These are phyloP conservation scores for Avena eriantha DNA, from an alignment of 176 grass and related monocot species.

Conservation along the genomic window DNA sequence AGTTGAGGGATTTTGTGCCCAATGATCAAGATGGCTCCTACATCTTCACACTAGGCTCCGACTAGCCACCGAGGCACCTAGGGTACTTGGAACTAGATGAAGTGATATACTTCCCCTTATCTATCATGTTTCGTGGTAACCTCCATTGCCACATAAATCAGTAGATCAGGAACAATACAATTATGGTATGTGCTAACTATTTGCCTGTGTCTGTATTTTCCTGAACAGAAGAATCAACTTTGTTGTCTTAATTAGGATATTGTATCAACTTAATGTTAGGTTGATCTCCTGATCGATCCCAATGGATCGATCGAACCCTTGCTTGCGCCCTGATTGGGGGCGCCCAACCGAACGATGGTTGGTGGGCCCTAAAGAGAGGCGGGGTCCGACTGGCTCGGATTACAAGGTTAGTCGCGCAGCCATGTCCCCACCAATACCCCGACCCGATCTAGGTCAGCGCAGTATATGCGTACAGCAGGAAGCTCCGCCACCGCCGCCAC, in stretches of 20 bases:
- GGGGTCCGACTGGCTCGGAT: no score
- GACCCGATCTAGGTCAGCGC: no score
- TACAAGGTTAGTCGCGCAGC: no score
- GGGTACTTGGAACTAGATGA: background rate
- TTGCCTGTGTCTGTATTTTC: background rate
- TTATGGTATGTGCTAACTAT: background rate
- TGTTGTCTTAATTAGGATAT: background rate
- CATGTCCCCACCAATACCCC: no score
- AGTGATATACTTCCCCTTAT: background rate
- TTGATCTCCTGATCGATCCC: no score
- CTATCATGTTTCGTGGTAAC: background rate
- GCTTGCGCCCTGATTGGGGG: no score
- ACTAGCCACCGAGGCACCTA: background rate
- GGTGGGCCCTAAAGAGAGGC: no score
- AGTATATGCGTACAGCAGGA: no score
- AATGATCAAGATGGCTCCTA: background rate
- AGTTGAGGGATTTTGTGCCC: background rate
- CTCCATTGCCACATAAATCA: background rate
- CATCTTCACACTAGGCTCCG: background rate
- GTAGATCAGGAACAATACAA: background rate
- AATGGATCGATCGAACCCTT: no score
- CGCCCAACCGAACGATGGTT: no score
- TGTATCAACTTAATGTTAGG: background rate
- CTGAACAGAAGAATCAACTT: background rate
- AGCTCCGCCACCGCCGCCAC: no score